Conservation (phyloP, 1,284 basidiomycete genomes). For the Cryptococcus sp. region DNA sequence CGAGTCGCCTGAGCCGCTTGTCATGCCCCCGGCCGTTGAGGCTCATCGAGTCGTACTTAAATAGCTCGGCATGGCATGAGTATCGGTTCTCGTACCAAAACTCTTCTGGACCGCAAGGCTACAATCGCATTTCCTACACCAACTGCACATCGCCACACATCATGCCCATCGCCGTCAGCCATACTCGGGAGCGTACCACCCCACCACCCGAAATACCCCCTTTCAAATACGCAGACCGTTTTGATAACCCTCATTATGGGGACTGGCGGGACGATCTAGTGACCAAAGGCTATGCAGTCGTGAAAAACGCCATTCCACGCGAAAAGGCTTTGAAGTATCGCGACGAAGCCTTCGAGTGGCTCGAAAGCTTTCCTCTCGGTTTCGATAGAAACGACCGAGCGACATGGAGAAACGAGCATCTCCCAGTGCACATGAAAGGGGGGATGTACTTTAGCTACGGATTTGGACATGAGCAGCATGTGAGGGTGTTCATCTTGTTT, state of each 20-base stretch:
- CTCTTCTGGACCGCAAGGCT: too few species aligned
- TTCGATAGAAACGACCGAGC: constrained; percentile 49
- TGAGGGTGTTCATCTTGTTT: too few species aligned
- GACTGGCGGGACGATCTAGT: too few species aligned
- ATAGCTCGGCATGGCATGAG: too few species aligned
- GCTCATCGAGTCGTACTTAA: too few species aligned
- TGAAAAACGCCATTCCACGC: constrained; percentile 41
- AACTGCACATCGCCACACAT: not conserved
- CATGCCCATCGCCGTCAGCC: too few species aligned
- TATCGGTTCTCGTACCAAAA: too few species aligned
- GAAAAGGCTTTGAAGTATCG: constrained; percentile 45
- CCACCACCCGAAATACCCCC: constrained; percentile 12
- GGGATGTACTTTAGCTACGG: constrained; percentile 46
- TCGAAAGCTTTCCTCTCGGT: constrained; percentile 48
- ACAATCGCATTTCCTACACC: too few species aligned
- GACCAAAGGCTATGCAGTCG: constrained; percentile 36
- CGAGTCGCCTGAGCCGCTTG: not conserved
- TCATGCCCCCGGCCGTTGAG: too few species aligned
- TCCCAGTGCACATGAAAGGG: constrained; percentile 42
- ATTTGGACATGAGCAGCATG: constrained; percentile 46
- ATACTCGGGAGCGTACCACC: not conserved
- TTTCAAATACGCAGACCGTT: too few species aligned
- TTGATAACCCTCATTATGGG: too few species aligned
- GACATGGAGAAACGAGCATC: constrained; percentile 46
- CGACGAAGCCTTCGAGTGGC: constrained; percentile 45